Evolutionary conservation across 495 filamentous ascomycete species (phyloP).

Genomic region (Ramalina intermedia): DNA sequence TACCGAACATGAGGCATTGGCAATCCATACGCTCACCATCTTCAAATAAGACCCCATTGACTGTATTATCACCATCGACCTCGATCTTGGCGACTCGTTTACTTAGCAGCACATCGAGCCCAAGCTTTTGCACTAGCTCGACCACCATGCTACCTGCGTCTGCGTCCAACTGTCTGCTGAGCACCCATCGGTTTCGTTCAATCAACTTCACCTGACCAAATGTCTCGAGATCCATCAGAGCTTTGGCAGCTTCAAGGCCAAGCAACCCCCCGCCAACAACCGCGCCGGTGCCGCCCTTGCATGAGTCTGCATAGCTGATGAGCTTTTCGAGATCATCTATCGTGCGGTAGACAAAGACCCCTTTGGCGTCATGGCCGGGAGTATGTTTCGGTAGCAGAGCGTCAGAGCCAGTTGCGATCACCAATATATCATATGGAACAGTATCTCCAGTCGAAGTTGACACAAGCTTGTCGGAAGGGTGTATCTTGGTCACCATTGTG

Average conservation of each 20-base stretch:
- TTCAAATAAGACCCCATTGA: conserved; percentile 66
- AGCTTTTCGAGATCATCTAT: conserved; percentile 73
- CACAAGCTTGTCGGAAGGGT: conserved; percentile 48
- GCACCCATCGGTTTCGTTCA: conserved; percentile 80
- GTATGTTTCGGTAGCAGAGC: conserved; percentile 69
- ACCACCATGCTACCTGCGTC: conserved; percentile 78
- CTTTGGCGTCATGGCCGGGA: conserved; percentile 70
- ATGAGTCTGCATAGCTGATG: conserved; percentile 53
- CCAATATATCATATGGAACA: conserved; percentile 75
- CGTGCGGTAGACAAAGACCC: conserved; percentile 91
- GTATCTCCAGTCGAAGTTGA: conserved; percentile 54
- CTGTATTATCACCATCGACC: conserved; percentile 47
- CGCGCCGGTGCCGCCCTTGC: conserved; percentile 55
- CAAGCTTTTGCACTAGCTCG: conserved; percentile 67
- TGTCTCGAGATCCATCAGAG: conserved; percentile 77
- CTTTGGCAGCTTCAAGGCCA: conserved; percentile 87
- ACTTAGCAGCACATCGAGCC: conserved; percentile 68
- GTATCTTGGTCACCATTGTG: conserved; percentile 60
- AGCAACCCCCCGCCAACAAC: conserved; percentile 87
- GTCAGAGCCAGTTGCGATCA: conserved; percentile 86
- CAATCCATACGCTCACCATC: conserved; percentile 76
- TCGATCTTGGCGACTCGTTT: conserved; percentile 66
- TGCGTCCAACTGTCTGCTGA: conserved; percentile 71
- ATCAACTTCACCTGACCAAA: conserved; percentile 71
- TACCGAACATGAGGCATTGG: conserved; percentile 82